These are phyloP conservation scores for Cerioporus squamosus DNA, from an alignment of 1,284 basidiomycete species.

Conservation along the genomic window DNA sequence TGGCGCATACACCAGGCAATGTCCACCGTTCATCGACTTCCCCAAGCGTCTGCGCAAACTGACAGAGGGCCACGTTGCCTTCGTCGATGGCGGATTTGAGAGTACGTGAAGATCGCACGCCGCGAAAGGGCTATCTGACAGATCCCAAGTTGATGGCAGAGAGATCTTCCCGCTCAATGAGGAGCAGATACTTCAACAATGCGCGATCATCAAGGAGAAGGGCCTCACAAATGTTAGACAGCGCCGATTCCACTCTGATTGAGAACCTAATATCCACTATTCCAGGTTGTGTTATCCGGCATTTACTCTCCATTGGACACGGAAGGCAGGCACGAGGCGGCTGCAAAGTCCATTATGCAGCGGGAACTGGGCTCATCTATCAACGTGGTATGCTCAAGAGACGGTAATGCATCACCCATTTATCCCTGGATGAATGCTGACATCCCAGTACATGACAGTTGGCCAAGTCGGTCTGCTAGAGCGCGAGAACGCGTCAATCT, in stretches of 20 bases:
- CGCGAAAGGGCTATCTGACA: background rate
- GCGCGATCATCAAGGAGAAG: constrained; percentile 43
- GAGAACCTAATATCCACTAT: background rate
- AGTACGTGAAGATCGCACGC: constrained; percentile 27
- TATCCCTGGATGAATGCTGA: background rate
- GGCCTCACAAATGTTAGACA: constrained; percentile 40
- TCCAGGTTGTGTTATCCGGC: constrained; percentile 46
- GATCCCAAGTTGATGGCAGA: constrained; percentile 46
- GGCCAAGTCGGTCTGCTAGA: constrained; percentile 61
- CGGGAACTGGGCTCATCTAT: constrained; percentile 42
- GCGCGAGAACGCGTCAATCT: constrained; percentile 65
- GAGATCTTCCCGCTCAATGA: constrained; percentile 46
- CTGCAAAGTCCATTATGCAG: constrained; percentile 45
- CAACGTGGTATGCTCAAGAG: constrained; percentile 46
- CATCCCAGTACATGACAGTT: constrained; percentile 38
- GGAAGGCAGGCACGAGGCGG: constrained; percentile 49
- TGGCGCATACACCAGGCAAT: constrained; percentile 46
- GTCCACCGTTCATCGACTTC: constrained; percentile 51
- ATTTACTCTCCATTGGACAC: constrained; percentile 55
- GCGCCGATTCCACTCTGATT: background rate
- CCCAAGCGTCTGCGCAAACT: constrained; percentile 44
- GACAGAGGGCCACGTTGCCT: constrained; percentile 47
- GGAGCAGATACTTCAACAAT: constrained; percentile 46
- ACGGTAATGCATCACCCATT: constrained; percentile 35
- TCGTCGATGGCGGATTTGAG: constrained; percentile 54